Conservation (phyloP, 495 filamentous ascomycete species). For the Echria macrotheca region DNA sequence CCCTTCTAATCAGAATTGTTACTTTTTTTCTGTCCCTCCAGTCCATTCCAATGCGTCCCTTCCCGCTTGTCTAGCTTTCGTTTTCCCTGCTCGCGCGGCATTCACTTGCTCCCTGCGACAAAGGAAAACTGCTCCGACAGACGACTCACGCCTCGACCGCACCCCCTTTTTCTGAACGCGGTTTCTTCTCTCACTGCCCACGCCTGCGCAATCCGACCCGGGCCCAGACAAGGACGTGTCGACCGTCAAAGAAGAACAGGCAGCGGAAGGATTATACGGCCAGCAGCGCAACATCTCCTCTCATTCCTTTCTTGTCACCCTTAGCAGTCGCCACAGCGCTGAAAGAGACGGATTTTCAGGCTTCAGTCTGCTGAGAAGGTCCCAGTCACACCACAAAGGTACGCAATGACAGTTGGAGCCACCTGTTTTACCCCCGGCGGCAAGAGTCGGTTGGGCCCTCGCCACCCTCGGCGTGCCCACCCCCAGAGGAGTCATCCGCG, state of each 20-base stretch:
- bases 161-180: constrained; percentile 4
- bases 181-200: not conserved
- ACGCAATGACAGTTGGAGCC: constrained; percentile 38
- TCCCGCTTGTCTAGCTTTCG: constrained; percentile 26
- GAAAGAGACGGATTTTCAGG: constrained; percentile 37
- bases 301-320: constrained; percentile 12
- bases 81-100: constrained; percentile 39
- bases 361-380: constrained; percentile 18
- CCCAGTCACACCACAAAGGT: constrained; percentile 27
- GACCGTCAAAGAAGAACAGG: constrained; percentile 10
- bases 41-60: constrained; percentile 20
- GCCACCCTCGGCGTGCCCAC: constrained; percentile 27
- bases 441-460: constrained; percentile 35
- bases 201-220: not conserved
- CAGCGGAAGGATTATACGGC: not conserved
- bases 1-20: no score
- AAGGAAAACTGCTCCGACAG: constrained; percentile 28
- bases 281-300: constrained; percentile 12
- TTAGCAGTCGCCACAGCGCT: constrained; percentile 24
- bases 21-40: constrained; percentile 7
- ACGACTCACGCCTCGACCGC: not conserved
- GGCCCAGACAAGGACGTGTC: constrained; percentile 8
- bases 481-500: constrained; percentile 40
- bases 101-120: constrained; percentile 44
- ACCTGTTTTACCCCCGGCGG: constrained; percentile 37